phyloP scores from a whole-genome alignment of 768 basidiomycete genomes.

The Gloeopeniophorella convolvens region DNA sequence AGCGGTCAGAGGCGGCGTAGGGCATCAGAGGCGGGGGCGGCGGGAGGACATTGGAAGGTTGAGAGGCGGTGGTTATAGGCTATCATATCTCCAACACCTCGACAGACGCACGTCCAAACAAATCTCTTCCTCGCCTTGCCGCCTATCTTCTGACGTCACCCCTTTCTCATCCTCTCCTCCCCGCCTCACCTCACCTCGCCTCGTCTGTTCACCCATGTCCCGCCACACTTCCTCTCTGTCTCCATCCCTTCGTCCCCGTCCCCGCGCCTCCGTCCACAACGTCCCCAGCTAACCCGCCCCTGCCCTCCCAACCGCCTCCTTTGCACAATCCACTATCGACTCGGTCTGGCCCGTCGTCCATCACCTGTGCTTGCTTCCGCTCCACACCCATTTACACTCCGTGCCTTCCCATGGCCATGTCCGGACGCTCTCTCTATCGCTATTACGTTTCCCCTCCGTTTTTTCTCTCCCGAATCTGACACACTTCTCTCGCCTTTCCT shows the following conservation, averaged over 20 bases:
- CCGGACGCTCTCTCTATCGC: too few species aligned
- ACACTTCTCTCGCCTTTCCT: slow-evolving; percentile 13
- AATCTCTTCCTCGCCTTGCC: too few species aligned
- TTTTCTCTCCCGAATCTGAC: slow-evolving; percentile 7
- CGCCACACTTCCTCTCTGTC: too few species aligned
- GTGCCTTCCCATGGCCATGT: slow-evolving; percentile 13
- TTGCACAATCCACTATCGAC: not conserved
- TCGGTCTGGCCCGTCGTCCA: slow-evolving; percentile 3
- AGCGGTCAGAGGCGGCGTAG: slow-evolving; percentile 18
- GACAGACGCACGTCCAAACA: too few species aligned
- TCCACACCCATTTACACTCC: slow-evolving; percentile 7
- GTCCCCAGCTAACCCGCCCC: too few species aligned
- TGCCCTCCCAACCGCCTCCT: too few species aligned
- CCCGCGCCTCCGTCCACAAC: too few species aligned
- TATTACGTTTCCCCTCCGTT: slow-evolving; percentile 15
- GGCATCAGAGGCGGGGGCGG: slow-evolving; percentile 14
- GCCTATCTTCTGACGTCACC: too few species aligned
- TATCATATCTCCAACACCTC: slow-evolving; percentile 14
- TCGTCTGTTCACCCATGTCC: too few species aligned
- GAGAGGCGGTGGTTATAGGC: not conserved
- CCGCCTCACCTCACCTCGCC: too few species aligned
- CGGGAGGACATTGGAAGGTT: slow-evolving; percentile 1
- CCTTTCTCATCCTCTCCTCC: too few species aligned
- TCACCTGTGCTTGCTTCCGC: not conserved
- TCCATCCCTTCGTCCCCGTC: too few species aligned